These are phyloP conservation scores for Cynanchum wilfordii DNA, from an alignment of 257 asterid species.

Conservation along the genomic window DNA sequence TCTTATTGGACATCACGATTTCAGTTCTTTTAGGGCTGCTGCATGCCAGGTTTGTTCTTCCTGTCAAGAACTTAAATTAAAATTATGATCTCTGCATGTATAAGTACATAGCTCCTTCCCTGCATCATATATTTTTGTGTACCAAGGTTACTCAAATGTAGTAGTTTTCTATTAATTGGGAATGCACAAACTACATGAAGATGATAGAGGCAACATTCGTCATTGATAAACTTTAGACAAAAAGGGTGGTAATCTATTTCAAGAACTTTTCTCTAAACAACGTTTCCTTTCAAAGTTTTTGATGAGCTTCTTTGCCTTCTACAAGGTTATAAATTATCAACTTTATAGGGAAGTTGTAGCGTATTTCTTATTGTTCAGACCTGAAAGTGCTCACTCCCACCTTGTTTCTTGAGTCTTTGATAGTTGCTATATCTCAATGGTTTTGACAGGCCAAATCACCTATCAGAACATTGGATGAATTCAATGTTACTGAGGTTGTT, in stretches of 20 bases:
- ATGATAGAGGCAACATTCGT: not conserved
- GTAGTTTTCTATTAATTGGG: not conserved
- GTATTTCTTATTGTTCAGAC: not conserved
- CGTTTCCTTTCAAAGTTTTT: not conserved
- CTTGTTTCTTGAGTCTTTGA: not conserved
- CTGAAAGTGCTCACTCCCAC: not conserved
- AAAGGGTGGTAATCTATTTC: not conserved
- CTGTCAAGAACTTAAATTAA: not conserved
- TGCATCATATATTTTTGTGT: not conserved
- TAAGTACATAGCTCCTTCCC: not conserved
- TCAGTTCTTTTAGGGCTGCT: constrained; percentile 90
- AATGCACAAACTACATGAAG: not conserved
- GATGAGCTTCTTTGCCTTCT: not conserved
- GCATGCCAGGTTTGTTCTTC: constrained; percentile 65
- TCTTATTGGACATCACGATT: constrained; percentile 82
- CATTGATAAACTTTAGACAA: not conserved
- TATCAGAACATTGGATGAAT: constrained; percentile 69
- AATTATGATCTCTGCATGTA: not conserved
- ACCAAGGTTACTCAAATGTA: not conserved
- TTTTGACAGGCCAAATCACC: constrained; percentile 86
- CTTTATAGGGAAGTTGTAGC: no score
- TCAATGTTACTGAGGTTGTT: constrained; percentile 63
- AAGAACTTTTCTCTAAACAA: not conserved
- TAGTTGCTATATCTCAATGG: constrained; percentile 11
- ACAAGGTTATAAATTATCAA: not conserved